Conservation (phyloP, 78 protist species). For the Planoprotostelium fungivorum region DNA sequence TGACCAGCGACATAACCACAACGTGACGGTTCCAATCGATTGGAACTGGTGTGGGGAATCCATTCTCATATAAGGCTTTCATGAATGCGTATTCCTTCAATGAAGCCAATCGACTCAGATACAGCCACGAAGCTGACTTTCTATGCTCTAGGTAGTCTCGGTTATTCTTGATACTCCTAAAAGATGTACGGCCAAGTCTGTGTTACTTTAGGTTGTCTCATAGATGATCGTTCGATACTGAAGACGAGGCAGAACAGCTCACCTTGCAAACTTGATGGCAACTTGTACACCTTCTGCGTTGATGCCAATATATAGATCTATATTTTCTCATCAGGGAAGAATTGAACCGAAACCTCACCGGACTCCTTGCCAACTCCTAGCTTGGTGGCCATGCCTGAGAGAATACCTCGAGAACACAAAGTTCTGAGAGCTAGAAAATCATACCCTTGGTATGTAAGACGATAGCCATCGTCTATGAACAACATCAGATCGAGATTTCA, state of each 20-base stretch:
- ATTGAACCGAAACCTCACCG: conserved; percentile 8
- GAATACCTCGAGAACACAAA: conserved; percentile 66
- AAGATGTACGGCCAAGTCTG: conserved; percentile 95
- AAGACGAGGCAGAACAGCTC: not conserved
- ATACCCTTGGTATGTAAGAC: conserved; percentile 92
- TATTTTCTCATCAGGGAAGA: not conserved
- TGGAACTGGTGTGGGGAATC: conserved; percentile 96
- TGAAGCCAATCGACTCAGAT: conserved; percentile 93
- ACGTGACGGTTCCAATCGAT: conserved; percentile 90
- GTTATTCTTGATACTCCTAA: conserved; percentile 86
- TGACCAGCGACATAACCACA: conserved; percentile 86
- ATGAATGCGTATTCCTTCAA: conserved; percentile 95
- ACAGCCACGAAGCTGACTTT: conserved; percentile 86
- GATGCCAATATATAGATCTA: conserved; percentile 69
- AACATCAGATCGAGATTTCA: not conserved
- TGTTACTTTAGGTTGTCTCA: conserved; percentile 25
- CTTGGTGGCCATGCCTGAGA: conserved; percentile 81
- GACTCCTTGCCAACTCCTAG: conserved; percentile 99
- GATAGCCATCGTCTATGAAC: conserved; percentile 85
- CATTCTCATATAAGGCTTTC: conserved; percentile 85
- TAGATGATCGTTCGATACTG: not conserved
- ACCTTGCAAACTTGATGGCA: conserved; percentile 64
- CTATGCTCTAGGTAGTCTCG: conserved; percentile 89
- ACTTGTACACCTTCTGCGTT: conserved; percentile 53
- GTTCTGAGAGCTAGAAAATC: conserved; percentile 92